Percentiles rank a stretch among this genome's conserved stretches.
Conservation (phyloP, 306 rosid genomes). For the Psophocarpus tetragonolobus region DNA sequence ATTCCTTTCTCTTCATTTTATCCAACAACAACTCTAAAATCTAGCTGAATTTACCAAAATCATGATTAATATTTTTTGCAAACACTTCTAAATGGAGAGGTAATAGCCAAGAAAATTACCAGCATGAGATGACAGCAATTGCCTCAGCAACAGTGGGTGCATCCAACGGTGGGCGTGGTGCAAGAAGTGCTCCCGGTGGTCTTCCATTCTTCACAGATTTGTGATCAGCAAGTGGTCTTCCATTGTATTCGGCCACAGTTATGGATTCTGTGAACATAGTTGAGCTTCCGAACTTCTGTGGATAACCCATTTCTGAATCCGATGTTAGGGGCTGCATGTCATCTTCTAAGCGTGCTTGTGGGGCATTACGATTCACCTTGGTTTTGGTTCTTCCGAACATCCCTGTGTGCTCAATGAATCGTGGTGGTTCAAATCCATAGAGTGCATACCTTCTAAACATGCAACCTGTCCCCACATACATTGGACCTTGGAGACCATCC, state of each 20-base stretch:
- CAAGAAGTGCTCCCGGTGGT: neutral
- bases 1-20: neutral
- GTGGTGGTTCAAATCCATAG: conserved; percentile 13
- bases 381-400: conserved; percentile 18
- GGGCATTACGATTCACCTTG: neutral
- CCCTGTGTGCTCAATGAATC: conserved; percentile 12
- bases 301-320: conserved; percentile 17
- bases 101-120: neutral
- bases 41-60: neutral
- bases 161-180: conserved; percentile 9
- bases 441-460: conserved; percentile 12
- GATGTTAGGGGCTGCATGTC: neutral
- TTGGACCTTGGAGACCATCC: conserved; percentile 29
- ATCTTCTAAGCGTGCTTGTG: neutral
- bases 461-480: conserved; percentile 23
- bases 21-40: neutral
- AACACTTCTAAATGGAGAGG: neutral
- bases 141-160: conserved; percentile 21
- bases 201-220: conserved; percentile 18
- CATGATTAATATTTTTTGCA: neutral
- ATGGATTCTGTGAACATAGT: conserved; percentile 4
- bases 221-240: conserved; percentile 23
- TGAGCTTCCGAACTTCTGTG: conserved; percentile 15
- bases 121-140: conserved; percentile 21
- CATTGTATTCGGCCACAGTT: neutral